Base-by-base conservation (phyloP, 1,284 basidiomycete genomes). In the Golubevia sp. region DNA sequence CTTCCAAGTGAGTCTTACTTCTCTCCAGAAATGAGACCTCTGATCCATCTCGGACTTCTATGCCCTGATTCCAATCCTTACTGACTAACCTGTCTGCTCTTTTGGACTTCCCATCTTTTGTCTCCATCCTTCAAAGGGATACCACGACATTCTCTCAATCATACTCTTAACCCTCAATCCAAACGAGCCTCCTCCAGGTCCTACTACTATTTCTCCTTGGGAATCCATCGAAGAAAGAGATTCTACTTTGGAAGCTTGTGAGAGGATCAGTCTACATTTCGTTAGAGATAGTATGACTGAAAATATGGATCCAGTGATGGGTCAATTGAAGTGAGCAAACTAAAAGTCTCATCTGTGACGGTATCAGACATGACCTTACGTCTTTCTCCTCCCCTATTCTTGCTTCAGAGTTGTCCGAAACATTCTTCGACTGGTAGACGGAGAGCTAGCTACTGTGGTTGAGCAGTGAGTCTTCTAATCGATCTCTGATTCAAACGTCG, bases 101-200 rank as follows among this genome's bases (percentile, higher is more conserved):
- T 51, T 7, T 54, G 20, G 25, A 15, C 11, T 59, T 25, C 44
- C 49, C 57, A 34, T 18, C 23, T 49, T 8, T 26, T 59, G 44
- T 44, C 23, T 49, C 34, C 26, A 44, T 8, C 57, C 50, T 50
- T 25, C 62, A 24, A 77, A 93, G 89, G 94, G 94, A 49, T 96
- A 93, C 81, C 94, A 97, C 81, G 94, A 97, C 79, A 92, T 97
- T 54, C 87, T 93, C 30, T 91, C 92, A 0, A 92, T 97, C 11
- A 70, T 97, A 0, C 91, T 92, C 71, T 87, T 97, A 26, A 94
- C 93, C 0, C 86, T 94, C 6, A 90, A 61, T 53, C 60, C 56
- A 20, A 50, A 30, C n/a, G 18, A 34, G n/a, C 51, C 48, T 11
- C 25, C 26, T 23, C 50, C 53, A 7, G 26, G 20, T 20, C 55